Conservation (phyloP, 2,329 filamentous ascomycete genomes). For the Verticillium tricorpus region DNA sequence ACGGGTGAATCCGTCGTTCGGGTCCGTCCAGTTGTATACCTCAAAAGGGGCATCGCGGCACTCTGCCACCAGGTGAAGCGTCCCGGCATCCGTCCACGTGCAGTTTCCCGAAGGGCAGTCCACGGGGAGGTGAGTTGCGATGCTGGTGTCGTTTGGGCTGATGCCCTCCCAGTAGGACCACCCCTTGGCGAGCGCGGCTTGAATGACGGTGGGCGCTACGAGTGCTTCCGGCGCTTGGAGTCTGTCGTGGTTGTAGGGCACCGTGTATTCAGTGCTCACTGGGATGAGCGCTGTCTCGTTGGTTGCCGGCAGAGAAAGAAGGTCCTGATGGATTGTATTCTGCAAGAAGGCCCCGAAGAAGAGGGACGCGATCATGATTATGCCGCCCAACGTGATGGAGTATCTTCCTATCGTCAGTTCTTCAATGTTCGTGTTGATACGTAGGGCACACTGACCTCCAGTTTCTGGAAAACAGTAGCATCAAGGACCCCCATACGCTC, state of each 20-base stretch:
- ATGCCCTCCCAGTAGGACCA: neutral
- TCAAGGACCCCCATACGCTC: neutral
- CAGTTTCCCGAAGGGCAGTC: neutral
- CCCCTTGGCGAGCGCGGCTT: neutral
- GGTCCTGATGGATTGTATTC: neutral
- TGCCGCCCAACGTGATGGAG: neutral
- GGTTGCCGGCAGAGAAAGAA: too few relatives aligned
- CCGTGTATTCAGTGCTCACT: neutral
- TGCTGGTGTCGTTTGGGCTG: neutral
- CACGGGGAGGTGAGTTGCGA: neutral
- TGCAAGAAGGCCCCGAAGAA: conserved; percentile 1
- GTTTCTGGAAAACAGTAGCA: neutral
- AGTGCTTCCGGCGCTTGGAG: neutral
- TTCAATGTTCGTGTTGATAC: too few relatives aligned
- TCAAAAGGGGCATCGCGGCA: neutral
- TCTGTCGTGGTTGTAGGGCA: too few relatives aligned
- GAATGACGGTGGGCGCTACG: neutral
- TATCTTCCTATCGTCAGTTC: neutral
- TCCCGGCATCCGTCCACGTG: neutral
- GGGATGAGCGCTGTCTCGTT: neutral
- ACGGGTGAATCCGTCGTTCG: neutral
- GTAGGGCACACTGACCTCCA: neutral
- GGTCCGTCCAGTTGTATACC: neutral
- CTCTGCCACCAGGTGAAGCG: neutral
- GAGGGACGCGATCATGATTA: neutral